Percentiles rank a stretch among this genome's conserved stretches.
Conservation (phyloP, 805 yeast genomes). For the Kazachstania psychrophila region DNA sequence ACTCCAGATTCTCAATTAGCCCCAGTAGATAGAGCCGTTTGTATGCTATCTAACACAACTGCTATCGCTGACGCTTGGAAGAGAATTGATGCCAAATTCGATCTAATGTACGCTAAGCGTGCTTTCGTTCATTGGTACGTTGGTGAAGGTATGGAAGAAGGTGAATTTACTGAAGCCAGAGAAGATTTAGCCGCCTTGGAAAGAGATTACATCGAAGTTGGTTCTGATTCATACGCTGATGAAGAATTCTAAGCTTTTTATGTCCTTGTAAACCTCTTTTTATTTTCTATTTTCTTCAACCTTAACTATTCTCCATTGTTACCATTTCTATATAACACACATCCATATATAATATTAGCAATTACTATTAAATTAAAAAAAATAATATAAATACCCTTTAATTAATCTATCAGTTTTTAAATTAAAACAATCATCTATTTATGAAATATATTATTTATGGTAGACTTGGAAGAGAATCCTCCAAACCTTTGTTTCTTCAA, state of each 20-base stretch:
- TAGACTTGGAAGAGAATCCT: too few species aligned
- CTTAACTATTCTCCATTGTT: too few species aligned
- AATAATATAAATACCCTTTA: too few species aligned
- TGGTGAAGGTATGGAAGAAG: conserved; percentile 99
- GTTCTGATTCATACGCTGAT: conserved; percentile 80
- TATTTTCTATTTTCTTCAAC: too few species aligned
- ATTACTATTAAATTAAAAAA: too few species aligned
- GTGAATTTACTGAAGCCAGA: conserved; percentile 98
- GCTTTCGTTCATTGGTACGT: conserved; percentile 99
- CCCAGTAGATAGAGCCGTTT: conserved; percentile 88
- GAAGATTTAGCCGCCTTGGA: conserved; percentile 96
- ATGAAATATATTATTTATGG: too few species aligned
- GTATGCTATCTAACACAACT: conserved; percentile 96
- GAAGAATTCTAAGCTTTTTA: conserved; percentile 34
- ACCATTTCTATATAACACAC: too few species aligned
- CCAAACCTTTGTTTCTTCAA: too few species aligned
- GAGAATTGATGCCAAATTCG: conserved; percentile 93
- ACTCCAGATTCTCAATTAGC: conserved; percentile 87
- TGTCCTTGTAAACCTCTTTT: neutral
- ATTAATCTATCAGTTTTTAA: too few species aligned
- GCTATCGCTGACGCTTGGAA: conserved; percentile 99
- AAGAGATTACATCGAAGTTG: conserved; percentile 94
- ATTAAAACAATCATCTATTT: too few species aligned
- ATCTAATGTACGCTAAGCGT: conserved; percentile 96
- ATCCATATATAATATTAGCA: too few species aligned